A percentile compares a stretch with the other conserved stretches of the same genome.
Evolutionary conservation across 2,329 filamentous ascomycete genomes (phyloP).

Genomic region (Tolypocladium cylindrosporum): DNA sequence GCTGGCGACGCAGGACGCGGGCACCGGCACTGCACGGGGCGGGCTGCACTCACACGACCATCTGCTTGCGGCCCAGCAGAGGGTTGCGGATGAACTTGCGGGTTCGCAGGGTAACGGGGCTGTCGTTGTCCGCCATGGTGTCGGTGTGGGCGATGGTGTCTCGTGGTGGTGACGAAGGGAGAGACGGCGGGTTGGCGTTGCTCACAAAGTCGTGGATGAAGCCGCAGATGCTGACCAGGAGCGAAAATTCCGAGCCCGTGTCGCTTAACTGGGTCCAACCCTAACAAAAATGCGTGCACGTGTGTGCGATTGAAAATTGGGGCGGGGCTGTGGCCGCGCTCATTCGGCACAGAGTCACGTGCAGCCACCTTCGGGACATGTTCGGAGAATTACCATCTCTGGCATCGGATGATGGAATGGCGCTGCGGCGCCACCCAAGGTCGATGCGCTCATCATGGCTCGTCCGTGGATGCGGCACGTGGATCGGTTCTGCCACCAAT

Average conservation of each 20-base stretch:
- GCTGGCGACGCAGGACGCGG: neutral
- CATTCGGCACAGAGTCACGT: neutral
- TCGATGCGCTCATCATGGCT: neutral
- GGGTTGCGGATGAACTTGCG: conserved; percentile 99
- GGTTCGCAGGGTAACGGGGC: conserved; percentile 79
- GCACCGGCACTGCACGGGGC: conserved; percentile 1
- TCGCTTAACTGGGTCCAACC: conserved; percentile 37
- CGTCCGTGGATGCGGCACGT: conserved; percentile 14
- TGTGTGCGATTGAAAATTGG: neutral
- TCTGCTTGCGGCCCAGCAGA: conserved; percentile 97
- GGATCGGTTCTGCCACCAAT: conserved; percentile 59
- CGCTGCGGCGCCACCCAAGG: neutral
- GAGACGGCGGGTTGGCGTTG: conserved; percentile 17
- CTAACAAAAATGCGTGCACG: conserved; percentile 21
- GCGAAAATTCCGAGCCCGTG: conserved; percentile 25
- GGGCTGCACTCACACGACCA: conserved; percentile 81
- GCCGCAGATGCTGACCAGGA: conserved; percentile 15
- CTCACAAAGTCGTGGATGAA: conserved; percentile 18
- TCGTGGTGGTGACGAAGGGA: conserved; percentile 19
- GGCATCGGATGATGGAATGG: neutral
- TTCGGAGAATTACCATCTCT: neutral
- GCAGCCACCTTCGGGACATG: neutral
- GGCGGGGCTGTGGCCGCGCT: neutral
- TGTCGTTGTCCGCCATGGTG: conserved; percentile 82
- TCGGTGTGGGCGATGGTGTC: conserved; percentile 32